Base-by-base conservation (phyloP, 768 basidiomycete species). In the Tylopilus rubrobrunneus region DNA sequence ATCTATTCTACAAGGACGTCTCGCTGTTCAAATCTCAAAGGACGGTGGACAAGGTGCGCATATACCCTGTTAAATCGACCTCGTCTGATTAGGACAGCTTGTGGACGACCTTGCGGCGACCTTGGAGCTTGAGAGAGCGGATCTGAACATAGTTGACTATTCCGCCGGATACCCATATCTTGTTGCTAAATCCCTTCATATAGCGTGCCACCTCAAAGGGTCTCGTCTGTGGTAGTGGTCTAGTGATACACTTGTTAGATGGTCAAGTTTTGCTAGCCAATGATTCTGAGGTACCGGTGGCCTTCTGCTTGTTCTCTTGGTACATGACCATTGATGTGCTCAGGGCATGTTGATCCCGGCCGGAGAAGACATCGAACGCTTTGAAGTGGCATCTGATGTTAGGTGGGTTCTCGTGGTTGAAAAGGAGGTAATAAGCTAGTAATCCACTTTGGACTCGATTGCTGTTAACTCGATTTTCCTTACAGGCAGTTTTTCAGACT, bases 131-230 rank as follows among this genome's bases (percentile, higher is more conserved):
- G 76, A 84, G 48, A 77, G 96, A 42, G 79, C 82, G 7, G 88
- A 91, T 61, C 75, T 98, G 50, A 86, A 89, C 62, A 83, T 98
- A 33, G 94, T 92, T 31, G 58, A 54, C 14, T 23, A 39, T 33
- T 28, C 19, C 54, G 27, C 10, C 28, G 44, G 21, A 37, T 9
- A 37, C 5, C 43, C 43, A 3, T 45, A 45, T 44, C 29, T 46
- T 57, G 19, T 33, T 49, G 50, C 55, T 63, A 17, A 64, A 33
- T 23, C 40, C 10, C 11, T 36, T 27, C 28, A 19, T 52, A 19
- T 59, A 97, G 93, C 82, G 91, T 37, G 94, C 95, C 1, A 83
- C 92, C 0, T 82, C 90, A 0, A 98, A 98, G 70, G 96, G 96
- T 0, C 80, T 98, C 19, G 73, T 97, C 40, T 85, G 83, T 49